Conservation (phyloP, 2,329 filamentous ascomycete species). For the Aspergillus luchuensis region DNA sequence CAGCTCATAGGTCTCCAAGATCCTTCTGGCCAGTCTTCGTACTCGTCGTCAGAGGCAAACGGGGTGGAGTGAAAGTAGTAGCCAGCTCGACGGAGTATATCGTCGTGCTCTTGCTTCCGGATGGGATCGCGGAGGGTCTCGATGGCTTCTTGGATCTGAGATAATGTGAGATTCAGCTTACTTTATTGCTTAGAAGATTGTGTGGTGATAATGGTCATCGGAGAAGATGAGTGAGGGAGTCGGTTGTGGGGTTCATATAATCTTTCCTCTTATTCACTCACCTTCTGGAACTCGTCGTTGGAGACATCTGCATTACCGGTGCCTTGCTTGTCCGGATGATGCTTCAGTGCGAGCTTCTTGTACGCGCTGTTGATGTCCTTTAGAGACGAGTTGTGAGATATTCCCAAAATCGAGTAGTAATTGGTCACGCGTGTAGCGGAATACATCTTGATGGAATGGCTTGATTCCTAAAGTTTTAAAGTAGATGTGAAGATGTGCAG, state of each 20-base stretch:
- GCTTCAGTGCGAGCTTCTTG: constrained; percentile 36
- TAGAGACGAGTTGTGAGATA: constrained; percentile 26
- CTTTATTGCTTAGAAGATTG: background rate
- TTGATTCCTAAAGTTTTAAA: background rate
- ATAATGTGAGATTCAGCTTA: background rate
- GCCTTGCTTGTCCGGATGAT: constrained; percentile 37
- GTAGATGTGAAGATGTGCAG: background rate
- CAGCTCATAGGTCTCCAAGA: background rate
- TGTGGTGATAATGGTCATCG: background rate
- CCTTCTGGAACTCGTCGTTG: constrained; percentile 27
- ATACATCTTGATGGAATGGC: background rate
- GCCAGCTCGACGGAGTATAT: constrained; percentile 12
- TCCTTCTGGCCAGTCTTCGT: background rate
- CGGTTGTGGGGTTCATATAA: background rate
- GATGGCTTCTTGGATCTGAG: constrained; percentile 36
- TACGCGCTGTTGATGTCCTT: constrained; percentile 39
- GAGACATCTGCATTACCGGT: constrained; percentile 13
- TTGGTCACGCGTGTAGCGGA: background rate
- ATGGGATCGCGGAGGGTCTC: constrained; percentile 37
- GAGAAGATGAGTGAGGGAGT: background rate
- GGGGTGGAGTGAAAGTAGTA: background rate
- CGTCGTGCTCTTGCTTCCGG: constrained; percentile 27
- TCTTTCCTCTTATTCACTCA: constrained; percentile 11
- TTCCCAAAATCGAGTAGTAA: constrained; percentile 32
- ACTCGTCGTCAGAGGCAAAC: background rate